A percentile compares a stretch with the other conserved stretches of the same genome.
These are phyloP conservation scores for Trichoderma hamatum DNA, from an alignment of 2,329 filamentous ascomycete genomes.

Conservation along the genomic window DNA sequence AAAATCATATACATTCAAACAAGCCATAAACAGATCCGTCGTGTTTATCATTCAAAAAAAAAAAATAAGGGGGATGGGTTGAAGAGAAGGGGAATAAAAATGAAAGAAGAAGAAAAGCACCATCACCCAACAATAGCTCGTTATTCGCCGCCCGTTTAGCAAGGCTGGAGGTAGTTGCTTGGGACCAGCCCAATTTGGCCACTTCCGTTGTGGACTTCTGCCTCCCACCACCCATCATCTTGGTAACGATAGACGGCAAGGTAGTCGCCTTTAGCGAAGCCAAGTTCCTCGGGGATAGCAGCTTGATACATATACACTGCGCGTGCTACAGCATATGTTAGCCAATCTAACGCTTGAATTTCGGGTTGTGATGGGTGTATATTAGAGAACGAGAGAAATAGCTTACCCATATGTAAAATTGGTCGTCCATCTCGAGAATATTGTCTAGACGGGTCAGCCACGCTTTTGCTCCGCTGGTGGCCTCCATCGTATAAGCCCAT, in stretches of 20 bases:
- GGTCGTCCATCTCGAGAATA: slow-evolving; percentile 84
- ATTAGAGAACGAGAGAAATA: slow-evolving; percentile 25
- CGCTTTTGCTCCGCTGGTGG: slow-evolving; percentile 75
- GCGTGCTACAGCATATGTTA: slow-evolving; percentile 62
- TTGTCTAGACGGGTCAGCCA: slow-evolving; percentile 79
- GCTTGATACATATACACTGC: slow-evolving; percentile 94
- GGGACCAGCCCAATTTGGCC: slow-evolving; percentile 65
- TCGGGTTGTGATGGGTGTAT: too few relatives aligned
- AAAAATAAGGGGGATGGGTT: neutral
- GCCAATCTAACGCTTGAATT: slow-evolving; percentile 23
- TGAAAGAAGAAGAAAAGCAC: neutral
- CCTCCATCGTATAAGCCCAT: slow-evolving; percentile 62
- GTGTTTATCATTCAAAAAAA: slow-evolving; percentile 19
- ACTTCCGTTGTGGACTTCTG: slow-evolving; percentile 76
- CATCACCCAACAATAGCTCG: neutral
- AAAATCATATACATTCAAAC: slow-evolving; percentile 19
- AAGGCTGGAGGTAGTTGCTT: slow-evolving; percentile 67
- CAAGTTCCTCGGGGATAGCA: slow-evolving; percentile 91
- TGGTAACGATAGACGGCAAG: slow-evolving; percentile 87
- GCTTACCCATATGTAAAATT: slow-evolving; percentile 93
- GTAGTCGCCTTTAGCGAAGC: slow-evolving; percentile 89
- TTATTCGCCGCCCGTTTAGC: slow-evolving; percentile 35
- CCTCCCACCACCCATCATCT: slow-evolving; percentile 99
- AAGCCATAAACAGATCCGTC: slow-evolving; percentile 15
- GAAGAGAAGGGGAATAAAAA: neutral